Conservation (phyloP, 208 protist genomes). For the Blechomonas ayalai region DNA sequence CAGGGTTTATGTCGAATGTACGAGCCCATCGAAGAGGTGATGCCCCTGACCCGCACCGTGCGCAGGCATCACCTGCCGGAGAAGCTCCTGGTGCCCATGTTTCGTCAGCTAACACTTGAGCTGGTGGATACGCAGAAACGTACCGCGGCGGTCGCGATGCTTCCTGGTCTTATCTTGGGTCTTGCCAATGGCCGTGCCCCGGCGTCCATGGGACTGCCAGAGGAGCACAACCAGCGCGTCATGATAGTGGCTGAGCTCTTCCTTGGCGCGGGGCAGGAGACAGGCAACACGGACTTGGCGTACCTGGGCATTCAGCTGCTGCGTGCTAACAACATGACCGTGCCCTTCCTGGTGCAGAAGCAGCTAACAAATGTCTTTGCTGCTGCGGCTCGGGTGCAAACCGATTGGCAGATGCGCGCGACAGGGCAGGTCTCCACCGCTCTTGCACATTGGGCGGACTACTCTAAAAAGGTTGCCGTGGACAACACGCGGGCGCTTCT, state of each 20-base stretch:
- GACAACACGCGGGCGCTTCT: slow-evolving; percentile 40
- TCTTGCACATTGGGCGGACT: slow-evolving; percentile 56
- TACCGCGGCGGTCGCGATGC: slow-evolving; percentile 26
- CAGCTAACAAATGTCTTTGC: slow-evolving; percentile 82
- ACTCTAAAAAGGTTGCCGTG: slow-evolving; percentile 38
- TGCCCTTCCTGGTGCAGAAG: slow-evolving; percentile 73
- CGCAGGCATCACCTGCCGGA: slow-evolving; percentile 26
- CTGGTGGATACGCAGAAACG: slow-evolving; percentile 44
- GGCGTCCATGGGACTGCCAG: slow-evolving; percentile 38
- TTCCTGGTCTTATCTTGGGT: slow-evolving; percentile 66
- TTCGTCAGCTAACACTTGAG: slow-evolving; percentile 73
- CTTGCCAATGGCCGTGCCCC: slow-evolving; percentile 74
- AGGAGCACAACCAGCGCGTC: slow-evolving; percentile 35
- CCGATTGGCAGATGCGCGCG: slow-evolving; percentile 70
- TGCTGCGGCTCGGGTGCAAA: slow-evolving; percentile 59
- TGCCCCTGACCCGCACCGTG: slow-evolving; percentile 14
- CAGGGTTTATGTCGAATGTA: slow-evolving; percentile 21
- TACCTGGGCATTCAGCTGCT: slow-evolving; percentile 79
- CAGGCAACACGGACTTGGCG: slow-evolving; percentile 71
- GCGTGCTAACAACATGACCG: slow-evolving; percentile 65
- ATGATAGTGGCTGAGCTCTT: slow-evolving; percentile 52
- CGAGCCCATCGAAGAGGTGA: slow-evolving; percentile 13
- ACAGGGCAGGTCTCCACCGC: slow-evolving; percentile 54
- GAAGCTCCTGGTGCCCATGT: slow-evolving; percentile 54
- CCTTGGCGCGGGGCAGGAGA: slow-evolving; percentile 62